These are phyloP conservation scores for Draba incana DNA, from an alignment of 345 rosid genomes.

Conservation along the genomic window DNA sequence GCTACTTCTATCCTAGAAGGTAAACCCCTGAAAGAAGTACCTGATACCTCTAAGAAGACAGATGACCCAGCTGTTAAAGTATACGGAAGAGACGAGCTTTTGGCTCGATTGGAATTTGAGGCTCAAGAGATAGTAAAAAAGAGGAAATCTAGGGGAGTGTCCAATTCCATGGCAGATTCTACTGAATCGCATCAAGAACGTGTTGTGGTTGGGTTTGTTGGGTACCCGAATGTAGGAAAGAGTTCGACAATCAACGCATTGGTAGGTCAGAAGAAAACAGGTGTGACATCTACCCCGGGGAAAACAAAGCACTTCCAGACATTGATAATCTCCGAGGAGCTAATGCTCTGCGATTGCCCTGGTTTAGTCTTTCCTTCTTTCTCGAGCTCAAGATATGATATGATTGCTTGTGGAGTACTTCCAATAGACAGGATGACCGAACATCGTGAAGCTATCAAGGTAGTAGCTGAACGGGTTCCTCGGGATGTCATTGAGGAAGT, in stretches of 20 bases:
- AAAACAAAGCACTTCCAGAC: constrained; percentile 98
- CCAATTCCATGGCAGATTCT: constrained; percentile 37
- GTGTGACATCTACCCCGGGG: constrained; percentile 94
- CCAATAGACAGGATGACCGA: constrained; percentile 92
- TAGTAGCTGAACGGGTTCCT: constrained; percentile 79
- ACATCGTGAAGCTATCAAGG: constrained; percentile 86
- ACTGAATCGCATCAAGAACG: constrained; percentile 33
- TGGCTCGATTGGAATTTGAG: constrained; percentile 68
- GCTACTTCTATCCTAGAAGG: constrained; percentile 81
- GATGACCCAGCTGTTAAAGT: constrained; percentile 64
- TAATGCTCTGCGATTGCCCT: constrained; percentile 92
- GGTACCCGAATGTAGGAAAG: constrained; percentile 96
- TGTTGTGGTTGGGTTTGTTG: constrained; percentile 86
- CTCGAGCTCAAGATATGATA: constrained; percentile 86
- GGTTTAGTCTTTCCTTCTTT: constrained; percentile 91
- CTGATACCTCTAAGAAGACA: constrained; percentile 38
- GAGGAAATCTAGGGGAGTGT: constrained; percentile 51
- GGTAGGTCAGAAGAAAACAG: constrained; percentile 89
- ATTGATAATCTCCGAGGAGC: constrained; percentile 69
- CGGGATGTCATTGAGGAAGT: constrained; percentile 65
- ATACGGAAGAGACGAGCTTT: constrained; percentile 81
- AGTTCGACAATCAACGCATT: constrained; percentile 94
- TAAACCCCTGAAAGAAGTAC: constrained; percentile 46
- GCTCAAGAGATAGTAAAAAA: constrained; percentile 71
- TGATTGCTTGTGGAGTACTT: constrained; percentile 94